phyloP scores from a whole-genome alignment of 2,329 filamentous ascomycete species.

The Verticillium klebahnii region DNA sequence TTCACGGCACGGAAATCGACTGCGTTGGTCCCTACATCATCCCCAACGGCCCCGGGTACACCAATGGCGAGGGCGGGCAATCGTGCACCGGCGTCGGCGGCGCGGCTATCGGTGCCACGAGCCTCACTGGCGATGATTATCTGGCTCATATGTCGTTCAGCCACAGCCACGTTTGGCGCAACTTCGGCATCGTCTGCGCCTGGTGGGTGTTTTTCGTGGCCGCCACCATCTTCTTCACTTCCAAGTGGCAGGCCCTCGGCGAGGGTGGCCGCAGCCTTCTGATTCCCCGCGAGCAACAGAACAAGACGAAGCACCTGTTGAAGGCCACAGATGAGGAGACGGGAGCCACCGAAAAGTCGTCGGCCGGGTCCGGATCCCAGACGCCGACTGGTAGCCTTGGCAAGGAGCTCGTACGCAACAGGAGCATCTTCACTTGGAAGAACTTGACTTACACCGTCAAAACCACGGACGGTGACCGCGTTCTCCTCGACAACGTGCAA shows the following conservation, averaged over 20 bases:
- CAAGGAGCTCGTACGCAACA: background rate
- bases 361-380: background rate
- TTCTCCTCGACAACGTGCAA: slow-evolving; percentile 58
- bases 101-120: slow-evolving; percentile 12
- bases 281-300: background rate
- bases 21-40: slow-evolving; percentile 34
- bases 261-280: background rate
- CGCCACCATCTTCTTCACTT: background rate
- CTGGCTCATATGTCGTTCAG: slow-evolving; percentile 9
- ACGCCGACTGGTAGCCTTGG: background rate
- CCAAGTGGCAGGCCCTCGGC: background rate
- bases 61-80: background rate
- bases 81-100: background rate
- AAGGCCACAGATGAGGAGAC: background rate
- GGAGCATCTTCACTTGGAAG: slow-evolving; percentile 6
- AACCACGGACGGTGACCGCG: slow-evolving; percentile 38
- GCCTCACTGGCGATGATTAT: slow-evolving; percentile 14
- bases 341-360: background rate
- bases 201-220: slow-evolving; percentile 10
- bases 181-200: slow-evolving; percentile 11
- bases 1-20: slow-evolving; percentile 44
- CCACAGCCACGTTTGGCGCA: slow-evolving; percentile 14
- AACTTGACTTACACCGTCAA: slow-evolving; percentile 6
- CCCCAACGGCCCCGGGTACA: slow-evolving; percentile 2
- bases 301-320: background rate